Evolutionary conservation across 1,284 basidiomycete genomes (phyloP).

Genomic region (Phylloboletellus chloephorus): DNA sequence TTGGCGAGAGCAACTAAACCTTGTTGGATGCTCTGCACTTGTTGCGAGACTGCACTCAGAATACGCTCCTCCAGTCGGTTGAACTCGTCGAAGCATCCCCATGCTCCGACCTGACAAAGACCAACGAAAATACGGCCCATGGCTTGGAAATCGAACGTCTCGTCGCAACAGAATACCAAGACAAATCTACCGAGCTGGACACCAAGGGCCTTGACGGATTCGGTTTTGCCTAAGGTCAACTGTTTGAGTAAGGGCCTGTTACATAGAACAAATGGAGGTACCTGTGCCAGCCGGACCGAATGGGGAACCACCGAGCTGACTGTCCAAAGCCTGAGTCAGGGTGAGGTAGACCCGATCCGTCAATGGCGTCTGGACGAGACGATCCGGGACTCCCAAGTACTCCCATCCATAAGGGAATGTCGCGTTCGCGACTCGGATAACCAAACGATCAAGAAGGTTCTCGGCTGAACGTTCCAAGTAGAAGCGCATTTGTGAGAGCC

Average conservation of each 20-base stretch:
- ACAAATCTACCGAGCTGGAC: constrained; percentile 97
- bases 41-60: constrained; percentile 96
- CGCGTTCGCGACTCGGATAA: constrained; percentile 87
- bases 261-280: constrained; percentile 26
- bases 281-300: constrained; percentile 99
- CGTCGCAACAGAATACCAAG: constrained; percentile 98
- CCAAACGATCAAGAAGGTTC: constrained; percentile 76
- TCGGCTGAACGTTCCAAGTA: constrained; percentile 73
- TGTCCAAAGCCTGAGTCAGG: constrained; percentile 91
- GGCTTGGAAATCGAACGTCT: constrained; percentile 99
- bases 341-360: constrained; percentile 98
- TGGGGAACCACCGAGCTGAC: constrained; percentile 92
- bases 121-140: constrained; percentile 99
- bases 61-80: constrained; percentile 98
- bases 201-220: constrained; percentile 98
- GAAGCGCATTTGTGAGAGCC: constrained; percentile 99
- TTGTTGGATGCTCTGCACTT: constrained; percentile 98
- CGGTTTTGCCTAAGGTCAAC: constrained; percentile 77
- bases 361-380: constrained; percentile 95
- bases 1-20: constrained; percentile 78
- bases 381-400: constrained; percentile 94
- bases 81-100: constrained; percentile 98
- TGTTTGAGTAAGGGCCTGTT: constrained; percentile 8
- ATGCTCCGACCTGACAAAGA: constrained; percentile 97
- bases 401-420: constrained; percentile 98